Percentiles rank a stretch among this genome's conserved stretches.
These are phyloP conservation scores for Chrysoporthe cubensis DNA, from an alignment of 2,329 filamentous ascomycete species.

Conservation along the genomic window DNA sequence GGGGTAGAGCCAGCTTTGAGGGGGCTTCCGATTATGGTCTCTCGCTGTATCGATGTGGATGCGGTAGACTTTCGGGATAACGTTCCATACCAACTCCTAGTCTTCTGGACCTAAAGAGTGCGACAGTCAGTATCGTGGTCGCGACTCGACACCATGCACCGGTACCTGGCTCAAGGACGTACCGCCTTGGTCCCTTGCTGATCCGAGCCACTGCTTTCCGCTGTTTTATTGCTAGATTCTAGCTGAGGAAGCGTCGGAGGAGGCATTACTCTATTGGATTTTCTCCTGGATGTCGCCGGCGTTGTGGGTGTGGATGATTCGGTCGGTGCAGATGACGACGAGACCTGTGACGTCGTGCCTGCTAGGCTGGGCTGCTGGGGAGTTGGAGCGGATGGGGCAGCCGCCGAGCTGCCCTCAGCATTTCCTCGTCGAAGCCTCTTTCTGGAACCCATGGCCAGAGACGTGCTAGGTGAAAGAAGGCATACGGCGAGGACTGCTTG, in stretches of 20 bases:
- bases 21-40: slow-evolving; percentile 63
- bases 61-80: slow-evolving; percentile 64
- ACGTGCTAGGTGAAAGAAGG: slow-evolving; percentile 2
- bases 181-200: slow-evolving; percentile 22
- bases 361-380: slow-evolving; percentile 31
- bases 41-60: slow-evolving; percentile 63
- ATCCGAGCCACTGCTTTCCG: slow-evolving; percentile 9
- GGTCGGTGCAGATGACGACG: slow-evolving; percentile 19
- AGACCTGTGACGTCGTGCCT: slow-evolving; percentile 28
- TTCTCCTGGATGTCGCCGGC: not conserved
- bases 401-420: slow-evolving; percentile 31
- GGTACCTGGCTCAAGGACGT: not conserved
- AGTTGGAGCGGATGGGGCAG: slow-evolving; percentile 23
- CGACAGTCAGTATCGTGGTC: slow-evolving; percentile 9
- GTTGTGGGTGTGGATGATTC: slow-evolving; percentile 23
- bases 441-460: slow-evolving; percentile 43
- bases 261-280: slow-evolving; percentile 11
- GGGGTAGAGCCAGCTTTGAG: slow-evolving; percentile 49
- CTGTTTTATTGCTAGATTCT: slow-evolving; percentile 20
- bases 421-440: slow-evolving; percentile 47
- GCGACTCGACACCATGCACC: not conserved
- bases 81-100: slow-evolving; percentile 66
- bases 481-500: not conserved
- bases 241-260: slow-evolving; percentile 17
- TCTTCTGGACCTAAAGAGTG: slow-evolving; percentile 50